phyloP scores from a whole-genome alignment of 2,329 filamentous ascomycete genomes.

The Xylariomycetidae sp. region DNA sequence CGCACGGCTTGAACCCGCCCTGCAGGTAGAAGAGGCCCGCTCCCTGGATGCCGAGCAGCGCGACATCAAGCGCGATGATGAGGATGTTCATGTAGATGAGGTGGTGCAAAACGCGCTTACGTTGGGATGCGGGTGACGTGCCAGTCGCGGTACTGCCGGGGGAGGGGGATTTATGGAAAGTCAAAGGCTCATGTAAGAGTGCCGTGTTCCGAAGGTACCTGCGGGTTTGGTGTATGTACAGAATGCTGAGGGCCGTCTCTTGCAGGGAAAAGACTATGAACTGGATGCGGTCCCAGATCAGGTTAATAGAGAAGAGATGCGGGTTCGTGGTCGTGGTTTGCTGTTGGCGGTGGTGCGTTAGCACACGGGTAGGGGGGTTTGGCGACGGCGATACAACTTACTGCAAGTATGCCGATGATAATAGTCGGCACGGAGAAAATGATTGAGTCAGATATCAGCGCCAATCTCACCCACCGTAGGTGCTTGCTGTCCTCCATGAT shows the following conservation, averaged over 20 bases:
- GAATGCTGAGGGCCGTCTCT: constrained; percentile 21
- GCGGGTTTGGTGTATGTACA: constrained; percentile 27
- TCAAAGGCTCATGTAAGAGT: too few species aligned
- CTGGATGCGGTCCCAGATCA: constrained; percentile 27
- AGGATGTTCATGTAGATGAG: constrained; percentile 34
- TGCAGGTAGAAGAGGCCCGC: constrained; percentile 32
- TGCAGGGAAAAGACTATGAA: constrained; percentile 28
- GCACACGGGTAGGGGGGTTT: too few species aligned
- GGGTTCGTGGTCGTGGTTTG: constrained; percentile 13
- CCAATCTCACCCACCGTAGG: constrained; percentile 17
- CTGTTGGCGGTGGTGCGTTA: not conserved
- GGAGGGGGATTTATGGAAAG: too few species aligned
- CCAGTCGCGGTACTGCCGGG: too few species aligned
- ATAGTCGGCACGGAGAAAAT: constrained; percentile 25
- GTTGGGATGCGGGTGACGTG: too few species aligned
- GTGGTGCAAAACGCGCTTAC: constrained; percentile 24
- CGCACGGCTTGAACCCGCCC: constrained; percentile 26
- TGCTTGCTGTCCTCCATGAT: constrained; percentile 17
- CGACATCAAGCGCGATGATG: constrained; percentile 33
- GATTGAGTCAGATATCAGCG: constrained; percentile 22
- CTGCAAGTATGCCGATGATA: constrained; percentile 22
- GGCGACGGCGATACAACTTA: constrained; percentile 16
- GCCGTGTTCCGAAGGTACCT: constrained; percentile 15
- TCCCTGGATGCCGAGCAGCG: constrained; percentile 33
- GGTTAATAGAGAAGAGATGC: constrained; percentile 16